Evolutionary conservation across 306 rosid species (phyloP), one percentile per base, ranked within the genome.

Genomic region (Vachellia pachyceras): DNA sequence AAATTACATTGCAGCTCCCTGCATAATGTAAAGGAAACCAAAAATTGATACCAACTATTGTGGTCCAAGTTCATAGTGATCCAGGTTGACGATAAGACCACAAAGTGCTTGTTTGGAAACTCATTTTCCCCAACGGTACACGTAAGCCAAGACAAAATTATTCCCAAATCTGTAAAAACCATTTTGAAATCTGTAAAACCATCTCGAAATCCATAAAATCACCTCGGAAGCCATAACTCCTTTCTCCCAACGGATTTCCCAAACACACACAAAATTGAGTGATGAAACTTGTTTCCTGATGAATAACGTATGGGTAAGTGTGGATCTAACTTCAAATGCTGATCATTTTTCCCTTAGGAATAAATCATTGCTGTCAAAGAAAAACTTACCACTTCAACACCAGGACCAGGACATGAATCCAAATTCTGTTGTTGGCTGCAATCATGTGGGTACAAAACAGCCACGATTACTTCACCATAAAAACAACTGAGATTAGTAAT

Each of bases 401-500:
- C 73, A 68, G 18, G 50, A 68, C 69, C 25, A 49, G 69, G 69
- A 63, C 68, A 81, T 49, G 60, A 52, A 50, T 65, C 84, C 57
- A 47, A 49, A 63, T 73, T 72, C 84, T 10, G 36, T 50, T n/a
- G 25, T 15, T 39, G 45, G 75, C 68, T 2, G 18, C 46, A 40
- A 37, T 52, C 79, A 73, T 35, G 65, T 12, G 12, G 63, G 10
- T 55, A 29, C 13, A 20, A 55, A 20, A n/a, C 46, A 65, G 60
- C 65, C 79, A 52, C 20, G 64, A 46, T 39, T 61, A 64, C 67
- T 64, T 33, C 23, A 47, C 73, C 46, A 36, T 36, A 49, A 29
- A 61, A 20, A 22, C 23, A 58, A 41, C 46, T 3, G 18, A n/a
- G n/a, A 45, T 45, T 69, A 35, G 22, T 23, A 45, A 82, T 57